Percentiles rank a stretch among this genome's conserved stretches.
Conservation (phyloP, 208 protist genomes). For the Leishmania arabica region DNA sequence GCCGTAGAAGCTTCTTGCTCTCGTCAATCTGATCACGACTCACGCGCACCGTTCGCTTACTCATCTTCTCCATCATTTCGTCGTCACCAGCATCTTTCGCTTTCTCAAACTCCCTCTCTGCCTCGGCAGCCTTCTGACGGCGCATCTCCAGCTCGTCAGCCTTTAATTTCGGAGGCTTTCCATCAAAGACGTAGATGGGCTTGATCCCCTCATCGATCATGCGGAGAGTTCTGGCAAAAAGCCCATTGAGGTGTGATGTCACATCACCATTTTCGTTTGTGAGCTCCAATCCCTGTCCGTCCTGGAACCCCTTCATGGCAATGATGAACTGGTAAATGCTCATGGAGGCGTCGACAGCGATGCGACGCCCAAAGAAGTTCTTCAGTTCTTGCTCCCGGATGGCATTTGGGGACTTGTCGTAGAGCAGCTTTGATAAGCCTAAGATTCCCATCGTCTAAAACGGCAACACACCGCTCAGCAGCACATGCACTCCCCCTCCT, state of each 20-base stretch:
- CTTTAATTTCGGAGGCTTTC: slow-evolving; percentile 98
- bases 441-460: slow-evolving; percentile 95
- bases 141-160: slow-evolving; percentile 92
- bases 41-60: slow-evolving; percentile 95
- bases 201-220: slow-evolving; percentile 99
- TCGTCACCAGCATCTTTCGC: slow-evolving; percentile 88
- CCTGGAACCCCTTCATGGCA: slow-evolving; percentile 91
- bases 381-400: slow-evolving; percentile 96
- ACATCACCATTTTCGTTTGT: slow-evolving; percentile 97
- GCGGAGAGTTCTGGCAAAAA: slow-evolving; percentile 98
- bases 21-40: slow-evolving; percentile 98
- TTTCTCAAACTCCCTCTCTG: slow-evolving; percentile 91
- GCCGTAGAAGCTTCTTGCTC: slow-evolving; percentile 96
- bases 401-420: slow-evolving; percentile 90
- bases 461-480: neutral
- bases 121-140: slow-evolving; percentile 92
- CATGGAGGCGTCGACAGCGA: slow-evolving; percentile 99
- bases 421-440: slow-evolving; percentile 96
- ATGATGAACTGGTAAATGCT: slow-evolving; percentile 99
- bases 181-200: slow-evolving; percentile 99
- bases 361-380: slow-evolving; percentile 96
- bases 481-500: neutral
- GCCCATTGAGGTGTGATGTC: slow-evolving; percentile 98
- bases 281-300: slow-evolving; percentile 91
- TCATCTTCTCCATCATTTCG: slow-evolving; percentile 95